Percentiles rank a stretch among this genome's conserved stretches.
Conservation (phyloP, 768 basidiomycete genomes). For the Cystofilobasidium ferigula region DNA sequence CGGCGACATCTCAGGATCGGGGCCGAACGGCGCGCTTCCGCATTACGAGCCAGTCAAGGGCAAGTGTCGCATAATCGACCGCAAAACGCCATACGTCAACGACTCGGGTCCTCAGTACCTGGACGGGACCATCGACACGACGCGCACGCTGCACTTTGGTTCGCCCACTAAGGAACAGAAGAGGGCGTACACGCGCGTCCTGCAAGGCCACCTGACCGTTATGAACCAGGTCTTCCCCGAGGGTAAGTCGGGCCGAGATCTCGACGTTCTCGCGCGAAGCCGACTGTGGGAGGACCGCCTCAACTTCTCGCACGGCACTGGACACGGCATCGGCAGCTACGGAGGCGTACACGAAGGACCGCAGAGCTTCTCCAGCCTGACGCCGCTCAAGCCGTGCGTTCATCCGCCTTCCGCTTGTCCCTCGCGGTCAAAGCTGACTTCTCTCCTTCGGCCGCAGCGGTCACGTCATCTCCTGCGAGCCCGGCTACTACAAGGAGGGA, state of each 20-base stretch:
- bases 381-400: conserved; percentile 57
- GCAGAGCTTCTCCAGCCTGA: conserved; percentile 59
- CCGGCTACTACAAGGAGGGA: conserved; percentile 48
- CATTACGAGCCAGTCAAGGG: conserved; percentile 74
- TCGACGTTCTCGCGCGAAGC: conserved; percentile 63
- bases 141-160: conserved; percentile 63
- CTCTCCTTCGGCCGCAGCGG: conserved; percentile 48
- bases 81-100: conserved; percentile 70
- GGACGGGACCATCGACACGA: conserved; percentile 49
- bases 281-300: conserved; percentile 31
- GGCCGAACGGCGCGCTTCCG: conserved; percentile 83
- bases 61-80: conserved; percentile 60
- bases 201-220: conserved; percentile 96
- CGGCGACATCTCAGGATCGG: conserved; percentile 62
- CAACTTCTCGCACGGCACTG: conserved; percentile 38
- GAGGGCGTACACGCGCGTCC: conserved; percentile 83
- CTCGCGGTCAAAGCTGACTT: too few species aligned
- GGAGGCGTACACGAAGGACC: conserved; percentile 41
- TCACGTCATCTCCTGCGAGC: conserved; percentile 15
- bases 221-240: conserved; percentile 81
- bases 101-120: conserved; percentile 63
- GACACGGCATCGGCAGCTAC: conserved; percentile 31
- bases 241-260: conserved; percentile 68
- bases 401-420: conserved; percentile 56
- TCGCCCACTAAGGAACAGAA: conserved; percentile 72